Evolutionary conservation across 116 monocot genomes (phyloP), one percentile per base, ranked within the genome.

Genomic region (Papilionanthe hybrid): DNA sequence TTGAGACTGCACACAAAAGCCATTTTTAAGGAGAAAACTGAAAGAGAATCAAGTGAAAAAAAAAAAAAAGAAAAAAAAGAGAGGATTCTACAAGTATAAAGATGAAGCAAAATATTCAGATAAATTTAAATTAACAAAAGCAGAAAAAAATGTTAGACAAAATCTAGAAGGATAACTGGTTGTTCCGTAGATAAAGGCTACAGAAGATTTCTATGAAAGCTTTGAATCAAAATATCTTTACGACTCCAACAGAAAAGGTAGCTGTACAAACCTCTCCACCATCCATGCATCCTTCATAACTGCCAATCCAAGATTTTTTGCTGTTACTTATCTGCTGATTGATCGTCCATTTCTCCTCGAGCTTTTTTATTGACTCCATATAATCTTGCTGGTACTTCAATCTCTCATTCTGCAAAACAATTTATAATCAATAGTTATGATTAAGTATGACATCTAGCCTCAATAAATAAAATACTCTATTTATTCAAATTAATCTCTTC

Each of bases 361-460:
- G 86, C 82, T 91, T 94, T 81, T 89, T 94, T 68, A 98, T 88
- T 18, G 98, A 94, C 27, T 94, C 98, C 88, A 89, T 85, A 80
- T 94, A 94, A 82, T 98, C 98, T 25, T 86, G 86, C 78, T 92
- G 93, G 79, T 84, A 94, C 56, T 90, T 94, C 32, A 86, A 20
- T 82, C 82, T 98, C 85, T 92, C 94, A 78, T 82, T 93, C 94
- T 98, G 77, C 11, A 32, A 69, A 13, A 84, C 48, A 86, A 42
- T 43, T 63, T 32, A 18, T 17, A 69, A 69, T 69, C 37, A 18
- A 65, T 65, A 65, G 65, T 65, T 9, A 65, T n/a, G 60, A 27
- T 22, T 28, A 25, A 37, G 69, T 5, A 69, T 17, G 69, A 4
- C 1, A 69, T 37, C 9, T 13, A 3, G 32, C 0, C 5, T 37